These are phyloP conservation scores for Flaveria brownii DNA, from an alignment of 129 eudicot genomes.

Conservation along the genomic window DNA sequence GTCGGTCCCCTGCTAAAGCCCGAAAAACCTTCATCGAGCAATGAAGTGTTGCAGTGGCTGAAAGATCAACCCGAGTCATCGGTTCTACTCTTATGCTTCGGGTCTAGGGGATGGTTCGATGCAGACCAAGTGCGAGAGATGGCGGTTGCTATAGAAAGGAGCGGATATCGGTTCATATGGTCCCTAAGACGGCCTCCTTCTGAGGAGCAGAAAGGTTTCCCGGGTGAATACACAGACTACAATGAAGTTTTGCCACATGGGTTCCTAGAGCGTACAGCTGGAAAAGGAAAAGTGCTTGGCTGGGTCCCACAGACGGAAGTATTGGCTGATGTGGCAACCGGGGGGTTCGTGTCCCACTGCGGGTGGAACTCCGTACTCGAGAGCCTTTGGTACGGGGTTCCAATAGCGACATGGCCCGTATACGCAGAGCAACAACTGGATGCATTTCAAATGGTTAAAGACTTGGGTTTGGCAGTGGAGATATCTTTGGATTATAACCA, in stretches of 20 bases:
- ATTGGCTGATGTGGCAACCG: constrained; percentile 34
- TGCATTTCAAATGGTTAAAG: constrained; percentile 41
- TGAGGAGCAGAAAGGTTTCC: constrained; percentile 13
- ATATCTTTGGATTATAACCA: constrained; percentile 35
- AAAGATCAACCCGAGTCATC: constrained; percentile 43
- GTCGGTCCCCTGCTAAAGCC: constrained; percentile 55
- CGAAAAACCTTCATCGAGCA: neutral
- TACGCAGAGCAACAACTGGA: constrained; percentile 40
- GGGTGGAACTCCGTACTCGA: constrained; percentile 51
- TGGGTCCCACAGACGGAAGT: constrained; percentile 45
- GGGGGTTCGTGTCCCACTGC: constrained; percentile 46
- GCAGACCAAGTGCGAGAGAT: constrained; percentile 36
- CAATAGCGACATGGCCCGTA: constrained; percentile 44
- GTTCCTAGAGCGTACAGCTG: constrained; percentile 37
- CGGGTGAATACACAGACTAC: constrained; percentile 23
- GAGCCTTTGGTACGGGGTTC: constrained; percentile 42
- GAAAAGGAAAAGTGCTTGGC: constrained; percentile 40
- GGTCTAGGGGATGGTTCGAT: constrained; percentile 34
- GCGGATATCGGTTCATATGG: constrained; percentile 36
- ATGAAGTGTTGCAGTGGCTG: constrained; percentile 43
- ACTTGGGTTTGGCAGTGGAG: constrained; percentile 40
- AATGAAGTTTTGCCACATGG: constrained; percentile 30
- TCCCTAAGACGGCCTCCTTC: constrained; percentile 35
- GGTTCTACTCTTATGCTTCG: constrained; percentile 40
- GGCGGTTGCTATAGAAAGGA: constrained; percentile 31